A percentile compares a stretch with the other conserved stretches of the same genome.
Conservation (phyloP, 2,329 filamentous ascomycete genomes). For the Cytospora chrysosperma region DNA sequence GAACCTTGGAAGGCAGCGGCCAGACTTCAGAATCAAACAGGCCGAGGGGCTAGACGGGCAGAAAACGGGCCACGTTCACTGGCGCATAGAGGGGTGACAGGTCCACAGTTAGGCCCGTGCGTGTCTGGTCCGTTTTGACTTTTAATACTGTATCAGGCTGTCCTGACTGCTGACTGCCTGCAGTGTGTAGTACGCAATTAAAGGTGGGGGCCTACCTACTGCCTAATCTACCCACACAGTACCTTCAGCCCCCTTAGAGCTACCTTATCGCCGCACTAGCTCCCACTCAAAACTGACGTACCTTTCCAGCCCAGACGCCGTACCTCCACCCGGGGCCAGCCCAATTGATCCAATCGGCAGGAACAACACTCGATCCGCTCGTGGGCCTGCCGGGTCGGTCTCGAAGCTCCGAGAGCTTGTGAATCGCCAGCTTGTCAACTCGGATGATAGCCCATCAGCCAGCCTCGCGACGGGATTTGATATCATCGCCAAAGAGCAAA, state of each 20-base stretch:
- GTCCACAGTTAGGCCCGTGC: neutral
- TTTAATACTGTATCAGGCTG: neutral
- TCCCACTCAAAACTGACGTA: neutral
- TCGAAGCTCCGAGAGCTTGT: constrained; percentile 22
- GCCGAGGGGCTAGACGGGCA: neutral
- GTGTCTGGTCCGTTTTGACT: neutral
- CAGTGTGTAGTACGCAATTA: neutral
- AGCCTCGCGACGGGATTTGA: constrained; percentile 15
- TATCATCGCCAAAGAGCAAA: constrained; percentile 20
- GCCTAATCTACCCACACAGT: too few relatives aligned
- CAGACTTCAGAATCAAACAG: neutral
- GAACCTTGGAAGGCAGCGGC: neutral
- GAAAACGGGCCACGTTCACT: neutral
- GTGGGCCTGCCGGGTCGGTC: constrained; percentile 19
- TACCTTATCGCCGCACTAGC: constrained; percentile 2
- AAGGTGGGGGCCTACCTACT: neutral
- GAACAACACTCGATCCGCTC: constrained; percentile 12
- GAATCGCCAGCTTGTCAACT: constrained; percentile 25
- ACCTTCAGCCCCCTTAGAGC: constrained; percentile 1
- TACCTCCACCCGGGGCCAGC: constrained; percentile 12
- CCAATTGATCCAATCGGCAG: constrained; percentile 7
- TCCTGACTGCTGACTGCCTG: too few relatives aligned
- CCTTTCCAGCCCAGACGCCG: constrained; percentile 3
- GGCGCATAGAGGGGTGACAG: neutral
- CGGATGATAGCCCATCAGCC: neutral